Evolutionary conservation across 305 asterid species (phyloP), one percentile per base, ranked within the genome.

Genomic region (Caryopteris hybrid): DNA sequence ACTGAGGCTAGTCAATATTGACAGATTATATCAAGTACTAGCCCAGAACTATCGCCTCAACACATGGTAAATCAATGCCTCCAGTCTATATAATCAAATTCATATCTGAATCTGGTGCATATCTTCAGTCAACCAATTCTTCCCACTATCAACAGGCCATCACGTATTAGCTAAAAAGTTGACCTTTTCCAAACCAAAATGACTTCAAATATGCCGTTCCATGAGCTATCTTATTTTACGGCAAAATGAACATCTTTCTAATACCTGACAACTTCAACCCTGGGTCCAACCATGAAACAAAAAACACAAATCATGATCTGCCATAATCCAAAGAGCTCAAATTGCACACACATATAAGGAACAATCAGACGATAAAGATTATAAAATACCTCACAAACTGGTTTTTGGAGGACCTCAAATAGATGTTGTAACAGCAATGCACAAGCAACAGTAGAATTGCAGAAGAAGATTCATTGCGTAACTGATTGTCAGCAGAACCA

Each of bases 381-480:
- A 47, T 11, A 21, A 22, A 39, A 16, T 86, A 85, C 94, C 94
- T 84, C 71, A 75, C 71, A 82, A 57, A 74, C 65, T 21, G 74
- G 71, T 60, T 33, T 71, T 54, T 48, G 42, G 57, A 66, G 71
- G 84, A 84, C 72, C 80, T 64, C 65, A 65, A 76, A 71, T 65
- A 78, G 83, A 68, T 71, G 70, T 54, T 75, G 79, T 76, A 71
- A 53, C 73, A 54, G 58, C 58, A 74, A 70, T 63, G 85, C 85
- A 73, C 83, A 69, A 65, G 50, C 65, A 75, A 59, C 66, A 70
- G 42, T 12, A 25, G 76, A 72, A 76, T 72, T 71, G 76, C 73
- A 76, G 48, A 43, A 73, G 69, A 70, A 47, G 63, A 48, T 71
- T 59, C 70, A 66, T 64, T 50, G 68, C 52, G 76, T 64, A 64